Conservation (phyloP, 306 rosid species). For the Chamaecrista fasciculata region DNA sequence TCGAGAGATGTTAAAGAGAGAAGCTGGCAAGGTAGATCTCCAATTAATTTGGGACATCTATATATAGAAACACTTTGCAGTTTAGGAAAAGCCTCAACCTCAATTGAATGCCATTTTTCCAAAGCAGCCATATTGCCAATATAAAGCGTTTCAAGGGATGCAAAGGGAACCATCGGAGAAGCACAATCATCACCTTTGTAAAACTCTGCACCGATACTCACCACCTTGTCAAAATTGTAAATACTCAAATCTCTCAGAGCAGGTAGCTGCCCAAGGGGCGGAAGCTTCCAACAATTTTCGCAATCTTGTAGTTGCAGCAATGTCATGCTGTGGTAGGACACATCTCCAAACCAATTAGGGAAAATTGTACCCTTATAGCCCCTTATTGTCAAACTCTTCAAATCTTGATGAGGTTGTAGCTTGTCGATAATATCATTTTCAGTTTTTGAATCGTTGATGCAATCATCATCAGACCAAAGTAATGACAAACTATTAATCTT, state of each 20-base stretch:
- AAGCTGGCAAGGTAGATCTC: not conserved
- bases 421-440: not conserved
- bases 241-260: not conserved
- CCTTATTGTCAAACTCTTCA: not conserved
- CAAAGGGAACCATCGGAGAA: not conserved
- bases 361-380: not conserved
- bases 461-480: not conserved
- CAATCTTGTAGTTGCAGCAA: rapidly evolving
- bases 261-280: slow-evolving; percentile 25
- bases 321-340: not conserved
- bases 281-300: slow-evolving; percentile 2
- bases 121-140: not conserved
- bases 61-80: rapidly evolving
- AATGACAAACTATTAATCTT: not conserved
- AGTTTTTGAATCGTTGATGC: not conserved
- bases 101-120: slow-evolving; percentile 14
- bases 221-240: not conserved
- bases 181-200: not conserved
- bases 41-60: not conserved
- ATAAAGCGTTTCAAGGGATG: not conserved
- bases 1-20: not conserved
- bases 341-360: not conserved
- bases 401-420: not conserved
- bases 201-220: not conserved
- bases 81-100: not conserved